Evolutionary conservation across 768 basidiomycete species (phyloP), one percentile per base, ranked within the genome.

Genomic region (Mycena latifolia): DNA sequence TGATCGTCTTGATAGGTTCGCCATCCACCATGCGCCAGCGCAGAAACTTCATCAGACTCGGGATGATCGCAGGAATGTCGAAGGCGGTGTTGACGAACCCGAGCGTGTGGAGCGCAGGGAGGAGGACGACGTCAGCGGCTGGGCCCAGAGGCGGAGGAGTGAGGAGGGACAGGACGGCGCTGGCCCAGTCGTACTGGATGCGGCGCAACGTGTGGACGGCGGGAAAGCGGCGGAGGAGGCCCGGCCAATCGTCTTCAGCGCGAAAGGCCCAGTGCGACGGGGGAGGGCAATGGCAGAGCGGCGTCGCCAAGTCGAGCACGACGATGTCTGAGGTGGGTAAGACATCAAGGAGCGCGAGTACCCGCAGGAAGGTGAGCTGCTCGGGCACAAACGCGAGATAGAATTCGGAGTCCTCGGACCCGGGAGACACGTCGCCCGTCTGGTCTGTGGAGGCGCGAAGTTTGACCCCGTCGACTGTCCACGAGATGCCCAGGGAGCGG

Each of bases 111-210:
- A 56, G 31, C 43, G 55, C 43, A 5, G 55, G 55, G 22, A 46
- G 43, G 20, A 56, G 55, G 11, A 46, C 20, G 55, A 2, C n/a
- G 20, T 22, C n/a, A 14, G 12, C 52, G 33, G 6, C 20, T n/a
- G 31, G 3, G 41, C 3, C 4, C 6, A 4, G 20, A 20, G 4
- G 22, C 28, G 27, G 8, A 12, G 55, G 55, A 2, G 20, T 24
- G 20, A 56, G 29, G 29, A 56, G 27, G n/a, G 27, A 4, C 8
- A 56, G 28, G 41, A 29, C 22, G 2, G 20, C 22, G n/a, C 24
- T 15, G 11, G 43, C 55, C 55, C 55, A 56, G 22, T 56, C 29
- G 55, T 46, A 56, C 29, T 56, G 55, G 43, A 56, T 56, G 20
- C 41, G 39, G 17, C 24, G 37, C 27, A 55, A 41, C 24, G 55